phyloP scores from a whole-genome alignment of 1,284 basidiomycete species.

The Testicularia cyperi region DNA sequence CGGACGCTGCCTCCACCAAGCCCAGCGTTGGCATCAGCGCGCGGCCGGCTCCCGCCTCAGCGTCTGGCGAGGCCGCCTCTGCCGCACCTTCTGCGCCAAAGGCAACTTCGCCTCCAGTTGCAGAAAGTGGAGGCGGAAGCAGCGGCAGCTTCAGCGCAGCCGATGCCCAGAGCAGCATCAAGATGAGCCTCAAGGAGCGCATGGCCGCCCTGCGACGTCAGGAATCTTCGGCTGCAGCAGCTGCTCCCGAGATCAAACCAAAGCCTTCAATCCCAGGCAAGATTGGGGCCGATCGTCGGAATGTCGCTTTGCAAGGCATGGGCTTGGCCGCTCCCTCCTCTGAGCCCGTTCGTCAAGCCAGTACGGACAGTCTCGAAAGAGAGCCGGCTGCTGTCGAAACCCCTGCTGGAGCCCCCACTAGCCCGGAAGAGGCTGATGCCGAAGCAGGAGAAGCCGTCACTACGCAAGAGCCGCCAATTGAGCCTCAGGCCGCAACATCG shows the following conservation, averaged over 20 bases:
- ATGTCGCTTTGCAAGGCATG: conserved; percentile 40
- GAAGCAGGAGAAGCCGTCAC: conserved; percentile 1
- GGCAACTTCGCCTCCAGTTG: conserved; percentile 7
- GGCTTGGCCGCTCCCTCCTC: conserved; percentile 11
- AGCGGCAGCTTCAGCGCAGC: conserved; percentile 46
- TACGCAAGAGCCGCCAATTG: no score
- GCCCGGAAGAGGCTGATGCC: neutral
- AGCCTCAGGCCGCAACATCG: no score
- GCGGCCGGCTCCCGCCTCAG: conserved; percentile 6
- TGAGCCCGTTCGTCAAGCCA: neutral
- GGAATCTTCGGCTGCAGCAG: conserved; percentile 22
- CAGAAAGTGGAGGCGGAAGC: conserved; percentile 3
- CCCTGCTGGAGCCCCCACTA: neutral
- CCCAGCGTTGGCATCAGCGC: neutral
- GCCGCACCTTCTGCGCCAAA: conserved; percentile 2
- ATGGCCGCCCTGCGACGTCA: conserved; percentile 58
- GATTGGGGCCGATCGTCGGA: conserved; percentile 31
- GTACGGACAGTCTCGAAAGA: neutral
- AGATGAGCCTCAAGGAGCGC: conserved; percentile 57
- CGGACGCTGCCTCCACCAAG: conserved; percentile 8
- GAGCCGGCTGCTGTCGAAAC: neutral
- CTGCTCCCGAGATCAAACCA: conserved; percentile 28
- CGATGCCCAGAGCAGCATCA: conserved; percentile 57
- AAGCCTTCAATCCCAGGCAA: conserved; percentile 33
- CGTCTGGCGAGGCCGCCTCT: conserved; percentile 4